A percentile compares a stretch with the other conserved stretches of the same genome.
phyloP scores from a whole-genome alignment of 768 basidiomycete genomes.

The Lyophyllum atratum region DNA sequence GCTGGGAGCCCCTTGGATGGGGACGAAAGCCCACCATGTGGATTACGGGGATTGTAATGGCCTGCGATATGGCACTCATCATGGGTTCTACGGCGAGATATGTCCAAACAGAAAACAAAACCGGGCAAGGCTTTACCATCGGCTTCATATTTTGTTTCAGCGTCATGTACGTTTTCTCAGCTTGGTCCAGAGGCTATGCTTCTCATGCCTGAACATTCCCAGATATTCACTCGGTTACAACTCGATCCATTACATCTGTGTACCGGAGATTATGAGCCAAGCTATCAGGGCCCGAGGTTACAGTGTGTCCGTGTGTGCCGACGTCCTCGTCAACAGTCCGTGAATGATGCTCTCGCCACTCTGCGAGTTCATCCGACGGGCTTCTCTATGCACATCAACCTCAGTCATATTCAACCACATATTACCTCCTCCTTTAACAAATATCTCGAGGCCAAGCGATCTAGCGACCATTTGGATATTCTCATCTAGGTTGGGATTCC shows the following conservation, averaged over 20 bases:
- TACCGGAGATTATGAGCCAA: conserved; percentile 12
- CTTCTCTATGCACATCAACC: neutral
- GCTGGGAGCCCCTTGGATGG: no score
- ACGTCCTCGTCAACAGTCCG: conserved; percentile 6
- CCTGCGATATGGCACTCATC: conserved; percentile 11
- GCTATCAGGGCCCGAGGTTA: conserved; percentile 9
- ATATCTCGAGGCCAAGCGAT: no score
- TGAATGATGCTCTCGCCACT: neutral
- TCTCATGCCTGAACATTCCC: neutral
- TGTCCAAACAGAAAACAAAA: conserved; percentile 1
- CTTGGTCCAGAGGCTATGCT: neutral
- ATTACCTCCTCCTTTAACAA: conserved; percentile 7
- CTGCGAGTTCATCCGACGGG: neutral
- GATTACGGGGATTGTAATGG: conserved; percentile 13
- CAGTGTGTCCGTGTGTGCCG: conserved; percentile 5
- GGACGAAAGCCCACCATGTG: conserved; percentile 10
- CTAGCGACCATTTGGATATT: no score
- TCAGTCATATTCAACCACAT: conserved; percentile 7
- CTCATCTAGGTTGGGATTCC: neutral
- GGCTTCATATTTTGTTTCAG: conserved; percentile 12
- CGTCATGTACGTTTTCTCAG: neutral
- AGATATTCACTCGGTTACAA: conserved; percentile 8
- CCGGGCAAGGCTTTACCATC: conserved; percentile 8
- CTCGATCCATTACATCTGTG: conserved; percentile 4
- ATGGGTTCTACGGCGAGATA: conserved; percentile 8